These are phyloP conservation scores for Starmera quercuum DNA, from an alignment of 805 yeast genomes.

Conservation along the genomic window DNA sequence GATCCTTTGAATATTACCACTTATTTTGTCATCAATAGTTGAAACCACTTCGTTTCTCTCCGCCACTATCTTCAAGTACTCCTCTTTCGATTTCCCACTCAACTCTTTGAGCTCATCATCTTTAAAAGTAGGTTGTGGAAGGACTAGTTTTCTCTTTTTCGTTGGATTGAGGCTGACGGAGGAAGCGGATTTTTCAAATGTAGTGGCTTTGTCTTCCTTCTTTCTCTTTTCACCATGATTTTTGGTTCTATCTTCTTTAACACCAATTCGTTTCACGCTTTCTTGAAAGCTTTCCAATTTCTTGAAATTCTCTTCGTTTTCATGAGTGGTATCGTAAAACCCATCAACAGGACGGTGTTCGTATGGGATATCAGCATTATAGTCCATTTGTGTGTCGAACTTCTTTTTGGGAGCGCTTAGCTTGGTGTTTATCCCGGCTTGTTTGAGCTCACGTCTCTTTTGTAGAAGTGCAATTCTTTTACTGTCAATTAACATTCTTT, in stretches of 20 bases:
- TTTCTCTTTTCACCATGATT: slow-evolving; percentile 22
- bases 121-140: slow-evolving; percentile 28
- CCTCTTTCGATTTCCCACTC: slow-evolving; percentile 9
- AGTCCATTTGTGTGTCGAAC: slow-evolving; percentile 61
- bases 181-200: slow-evolving; percentile 8
- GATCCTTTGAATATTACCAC: slow-evolving; percentile 31
- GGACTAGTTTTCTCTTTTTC: slow-evolving; percentile 16
- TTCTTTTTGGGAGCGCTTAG: slow-evolving; percentile 45
- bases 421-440: slow-evolving; percentile 58
- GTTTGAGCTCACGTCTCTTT: slow-evolving; percentile 72
- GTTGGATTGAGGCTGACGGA: slow-evolving; percentile 3
- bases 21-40: slow-evolving; percentile 10
- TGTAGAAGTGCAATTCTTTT: slow-evolving; percentile 69
- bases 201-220: slow-evolving; percentile 19
- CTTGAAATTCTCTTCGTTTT: slow-evolving; percentile 32
- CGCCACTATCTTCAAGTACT: slow-evolving; percentile 9
- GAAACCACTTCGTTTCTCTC: slow-evolving; percentile 4
- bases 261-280: slow-evolving; percentile 36
- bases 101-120: slow-evolving; percentile 8
- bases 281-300: slow-evolving; percentile 35
- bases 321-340: slow-evolving; percentile 59
- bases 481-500: slow-evolving; percentile 73
- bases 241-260: slow-evolving; percentile 27
- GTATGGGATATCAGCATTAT: slow-evolving; percentile 75
- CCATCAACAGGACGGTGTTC: slow-evolving; percentile 67